phyloP scores from a whole-genome alignment of 345 rosid species.

The Eucalyptus caleyi region DNA sequence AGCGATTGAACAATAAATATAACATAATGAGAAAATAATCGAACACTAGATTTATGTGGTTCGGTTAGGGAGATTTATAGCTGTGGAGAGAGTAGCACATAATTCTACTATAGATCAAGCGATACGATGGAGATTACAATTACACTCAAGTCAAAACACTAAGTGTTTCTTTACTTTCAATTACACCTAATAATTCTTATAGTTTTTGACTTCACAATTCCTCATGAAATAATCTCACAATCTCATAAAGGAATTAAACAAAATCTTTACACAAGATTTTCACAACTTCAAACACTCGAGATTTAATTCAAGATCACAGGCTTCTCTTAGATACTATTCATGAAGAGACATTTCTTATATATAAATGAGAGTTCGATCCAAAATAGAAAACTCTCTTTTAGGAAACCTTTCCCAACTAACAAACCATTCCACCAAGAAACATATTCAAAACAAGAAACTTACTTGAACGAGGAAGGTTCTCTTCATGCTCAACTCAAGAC shows the following conservation, averaged over 20 bases:
- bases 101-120: fast-evolving
- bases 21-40: neutral
- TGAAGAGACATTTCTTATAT: neutral
- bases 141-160: neutral
- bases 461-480: neutral
- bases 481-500: neutral
- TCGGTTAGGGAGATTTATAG: fast-evolving
- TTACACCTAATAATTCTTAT: neutral
- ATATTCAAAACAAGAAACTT: no score
- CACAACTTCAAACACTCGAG: neutral
- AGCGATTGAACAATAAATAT: fast-evolving
- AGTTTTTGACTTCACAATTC: neutral
- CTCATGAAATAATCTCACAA: neutral
- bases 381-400: no score
- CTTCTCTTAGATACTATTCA: neutral
- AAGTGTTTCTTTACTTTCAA: neutral
- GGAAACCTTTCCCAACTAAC: no score
- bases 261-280: neutral
- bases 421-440: no score
- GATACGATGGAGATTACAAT: no score
- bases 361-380: no score
- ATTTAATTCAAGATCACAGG: neutral
- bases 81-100: fast-evolving
- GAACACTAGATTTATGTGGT: fast-evolving
- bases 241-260: no score